These are phyloP conservation scores for Blastobotrys aristatus DNA, from an alignment of 1,139 yeast genomes.

Conservation along the genomic window DNA sequence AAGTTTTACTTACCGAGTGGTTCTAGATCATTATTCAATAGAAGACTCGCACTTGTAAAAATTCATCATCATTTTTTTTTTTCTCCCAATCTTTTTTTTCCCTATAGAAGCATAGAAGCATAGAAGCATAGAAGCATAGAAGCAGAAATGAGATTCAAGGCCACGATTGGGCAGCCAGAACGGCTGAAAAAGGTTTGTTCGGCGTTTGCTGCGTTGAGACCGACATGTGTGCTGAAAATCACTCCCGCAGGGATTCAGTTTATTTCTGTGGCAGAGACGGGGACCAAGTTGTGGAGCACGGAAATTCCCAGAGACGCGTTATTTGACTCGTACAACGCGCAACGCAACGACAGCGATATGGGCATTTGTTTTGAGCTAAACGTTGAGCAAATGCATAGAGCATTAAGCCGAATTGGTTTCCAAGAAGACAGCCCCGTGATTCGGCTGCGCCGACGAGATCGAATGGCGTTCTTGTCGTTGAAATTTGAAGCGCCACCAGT, in stretches of 20 bases:
- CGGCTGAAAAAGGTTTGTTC: constrained; percentile 1
- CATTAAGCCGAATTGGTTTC: constrained; percentile 2
- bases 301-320: constrained; percentile 7
- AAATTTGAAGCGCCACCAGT: constrained; percentile 18
- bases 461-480: constrained; percentile 23
- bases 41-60: constrained; percentile 45
- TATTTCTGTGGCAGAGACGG: constrained; percentile 7
- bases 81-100: background rate
- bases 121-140: too few species aligned
- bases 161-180: background rate
- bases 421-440: constrained; percentile 5
- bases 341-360: background rate
- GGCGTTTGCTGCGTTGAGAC: constrained; percentile 2
- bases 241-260: constrained; percentile 6
- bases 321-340: background rate
- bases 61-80: background rate
- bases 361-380: constrained; percentile 11
- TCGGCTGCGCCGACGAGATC: constrained; percentile 23
- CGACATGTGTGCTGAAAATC: constrained; percentile 3
- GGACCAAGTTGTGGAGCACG: constrained; percentile 9
- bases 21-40: constrained; percentile 85
- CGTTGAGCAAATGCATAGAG: constrained; percentile 8
- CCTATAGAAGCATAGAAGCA: background rate
- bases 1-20: constrained; percentile 90
- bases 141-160: constrained; percentile 12